A percentile compares a stretch with the other conserved stretches of the same genome.
These are phyloP conservation scores for Lignosus rhinocerotis DNA, from an alignment of 1,284 basidiomycete genomes.

Conservation along the genomic window DNA sequence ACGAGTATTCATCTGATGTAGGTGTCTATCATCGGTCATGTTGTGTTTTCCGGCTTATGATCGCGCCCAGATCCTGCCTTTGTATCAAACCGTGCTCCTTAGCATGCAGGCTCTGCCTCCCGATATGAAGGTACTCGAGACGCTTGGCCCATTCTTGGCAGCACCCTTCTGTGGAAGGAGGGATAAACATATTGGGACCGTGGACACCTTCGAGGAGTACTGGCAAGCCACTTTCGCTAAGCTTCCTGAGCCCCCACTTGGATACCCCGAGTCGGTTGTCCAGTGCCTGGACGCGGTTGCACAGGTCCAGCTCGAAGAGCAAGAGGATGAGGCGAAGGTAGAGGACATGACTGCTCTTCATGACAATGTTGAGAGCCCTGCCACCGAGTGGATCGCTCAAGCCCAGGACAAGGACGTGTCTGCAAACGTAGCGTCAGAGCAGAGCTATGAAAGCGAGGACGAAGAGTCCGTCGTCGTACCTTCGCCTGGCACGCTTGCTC, in stretches of 20 bases:
- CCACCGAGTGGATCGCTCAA: neutral
- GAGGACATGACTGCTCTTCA: slow-evolving; percentile 17
- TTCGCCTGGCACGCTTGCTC: slow-evolving; percentile 21
- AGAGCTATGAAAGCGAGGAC: slow-evolving; percentile 21
- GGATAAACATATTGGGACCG: slow-evolving; percentile 41
- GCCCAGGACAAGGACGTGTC: neutral
- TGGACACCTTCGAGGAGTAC: slow-evolving; percentile 55
- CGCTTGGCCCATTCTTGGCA: slow-evolving; percentile 49
- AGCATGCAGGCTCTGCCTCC: slow-evolving; percentile 47
- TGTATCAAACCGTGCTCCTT: slow-evolving; percentile 59
- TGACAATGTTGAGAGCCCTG: slow-evolving; percentile 1
- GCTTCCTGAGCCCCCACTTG: slow-evolving; percentile 40
- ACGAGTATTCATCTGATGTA: slow-evolving; percentile 62
- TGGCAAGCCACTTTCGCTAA: slow-evolving; percentile 52
- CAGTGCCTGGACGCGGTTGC: slow-evolving; percentile 22
- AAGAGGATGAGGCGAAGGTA: slow-evolving; percentile 19
- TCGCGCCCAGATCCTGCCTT: slow-evolving; percentile 47
- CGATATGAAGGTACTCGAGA: slow-evolving; percentile 39
- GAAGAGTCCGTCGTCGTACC: slow-evolving; percentile 19
- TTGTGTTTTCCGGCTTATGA: neutral
- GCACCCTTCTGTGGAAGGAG: slow-evolving; percentile 52
- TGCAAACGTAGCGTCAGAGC: neutral
- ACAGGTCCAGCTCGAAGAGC: slow-evolving; percentile 16
- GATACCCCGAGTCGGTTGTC: slow-evolving; percentile 46
- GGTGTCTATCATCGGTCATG: slow-evolving; percentile 22